Evolutionary conservation across 2,329 filamentous ascomycete species (phyloP), one percentile per base, ranked within the genome.

Genomic region (Talaromyces albobiverticillius): DNA sequence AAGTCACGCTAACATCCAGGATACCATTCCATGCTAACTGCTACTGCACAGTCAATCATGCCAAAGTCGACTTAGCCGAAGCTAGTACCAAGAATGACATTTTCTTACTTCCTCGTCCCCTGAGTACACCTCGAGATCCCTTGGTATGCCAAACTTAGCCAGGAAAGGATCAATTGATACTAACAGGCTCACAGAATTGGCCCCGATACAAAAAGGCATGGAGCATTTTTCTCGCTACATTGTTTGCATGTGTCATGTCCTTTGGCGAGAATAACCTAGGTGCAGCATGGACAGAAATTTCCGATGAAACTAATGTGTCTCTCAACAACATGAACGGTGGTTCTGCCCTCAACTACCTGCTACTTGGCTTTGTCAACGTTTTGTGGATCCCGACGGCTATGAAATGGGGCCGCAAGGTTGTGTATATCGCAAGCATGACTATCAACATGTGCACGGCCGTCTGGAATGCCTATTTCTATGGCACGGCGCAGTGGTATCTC

Each of bases 201-300:
- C 52, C 65, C 10, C 62, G 54, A 41, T 61, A 56, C 48, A 74
- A 74, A 57, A 75, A 74, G 42, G 66, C 67, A 56, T 75, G 70
- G 59, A 68, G 70, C 10, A 63, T 75, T 1, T 70, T 72, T 53
- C 56, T 76, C 3, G 67, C 73, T 1, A 68, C 71, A 1, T 54
- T 71, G 1, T 76, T 74, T 48, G 71, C 72, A 2, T 74, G 72
- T 38, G 67, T 71, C 1, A 71, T 43, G 41, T 43, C 41, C 10
- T 43, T 25, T 13, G 41, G 41, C 9, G 41, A 43, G 20, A 75
- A 74, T 49, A 71, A 69, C 34, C 65, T 70, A 38, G 72, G 72
- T n/a, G 71, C 72, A 14, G 69, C 71, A 42, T 75, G 71, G 71
- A 74, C 71, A 0, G 67, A 68, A 10, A 69, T 75, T n/a, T 68